Evolutionary conservation across 768 basidiomycete genomes (phyloP), one percentile per base, ranked within the genome.

Genomic region (Tricholoma bakamatsutake): DNA sequence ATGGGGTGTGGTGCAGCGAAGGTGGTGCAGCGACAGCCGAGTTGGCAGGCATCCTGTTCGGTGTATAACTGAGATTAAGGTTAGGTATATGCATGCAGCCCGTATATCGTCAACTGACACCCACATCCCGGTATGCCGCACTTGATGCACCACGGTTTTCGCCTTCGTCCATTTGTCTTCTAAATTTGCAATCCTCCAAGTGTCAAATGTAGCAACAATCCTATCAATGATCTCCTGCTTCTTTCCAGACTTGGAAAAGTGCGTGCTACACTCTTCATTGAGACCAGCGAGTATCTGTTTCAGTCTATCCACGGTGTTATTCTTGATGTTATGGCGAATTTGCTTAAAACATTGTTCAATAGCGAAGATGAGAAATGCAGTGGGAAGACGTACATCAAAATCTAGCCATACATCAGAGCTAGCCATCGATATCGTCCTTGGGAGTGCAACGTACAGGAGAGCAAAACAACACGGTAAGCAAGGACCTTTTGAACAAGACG

Each of bases 141-240:
- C 86, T 71, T 88, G 85, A 51, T 76, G 67, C 49, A 92, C 67
- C 55, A 92, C 80, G 34, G 75, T 73, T 66, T 84, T 85, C 21
- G 85, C 89, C 62, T 80, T 87, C 56, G 73, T 68, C 83, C 87
- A 92, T 66, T 79, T 83, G 61, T 87, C 87, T 49, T 79, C 71
- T 55, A 77, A 73, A 64, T 80, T 81, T 1, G 70, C 67, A 51
- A 68, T 67, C 65, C 80, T 80, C 85, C 87, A 90, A 51, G 63
- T 56, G 57, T 87, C 84, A 62, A 93, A 70, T 58, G 78, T 73
- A 7, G 62, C 61, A 45, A 80, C 70, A 58, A 93, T 85, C 58
- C 88, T 80, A 67, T 91, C 88, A 66, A 92, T 90, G 47, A 93
- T 80, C 33, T 93, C 92, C 62, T 90, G 87, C 66, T 93, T 93